phyloP scores from a whole-genome alignment of 768 basidiomycete species.

The Cyclocybe aegerita region DNA sequence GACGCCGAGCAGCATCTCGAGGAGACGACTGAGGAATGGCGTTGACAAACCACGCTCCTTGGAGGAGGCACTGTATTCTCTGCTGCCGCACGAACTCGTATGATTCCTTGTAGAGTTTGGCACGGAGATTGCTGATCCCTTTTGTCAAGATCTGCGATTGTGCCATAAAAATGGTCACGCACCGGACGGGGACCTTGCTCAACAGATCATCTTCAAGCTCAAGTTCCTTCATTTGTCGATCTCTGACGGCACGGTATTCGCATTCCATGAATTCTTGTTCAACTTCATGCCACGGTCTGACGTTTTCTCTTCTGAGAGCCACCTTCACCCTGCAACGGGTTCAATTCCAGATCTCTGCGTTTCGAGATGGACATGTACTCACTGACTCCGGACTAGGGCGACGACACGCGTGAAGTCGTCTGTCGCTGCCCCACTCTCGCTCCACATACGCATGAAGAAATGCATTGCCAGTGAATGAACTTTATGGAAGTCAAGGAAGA shows the following conservation, averaged over 20 bases:
- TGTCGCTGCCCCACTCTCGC: slow-evolving; percentile 74
- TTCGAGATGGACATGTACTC: slow-evolving; percentile 28
- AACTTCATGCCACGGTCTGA: slow-evolving; percentile 80
- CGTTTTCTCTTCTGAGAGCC: slow-evolving; percentile 72
- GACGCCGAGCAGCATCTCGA: slow-evolving; percentile 55
- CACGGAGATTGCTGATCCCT: slow-evolving; percentile 69
- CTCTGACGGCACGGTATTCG: slow-evolving; percentile 84
- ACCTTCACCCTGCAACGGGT: slow-evolving; percentile 60
- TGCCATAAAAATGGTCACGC: slow-evolving; percentile 21
- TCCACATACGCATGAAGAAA: slow-evolving; percentile 94
- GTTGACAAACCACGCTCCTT: slow-evolving; percentile 92
- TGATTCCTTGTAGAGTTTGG: slow-evolving; percentile 86
- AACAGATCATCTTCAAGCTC: slow-evolving; percentile 87
- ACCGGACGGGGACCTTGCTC: slow-evolving; percentile 86
- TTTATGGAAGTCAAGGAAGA: slow-evolving; percentile 81
- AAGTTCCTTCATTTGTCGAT: slow-evolving; percentile 87
- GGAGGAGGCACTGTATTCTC: slow-evolving; percentile 81
- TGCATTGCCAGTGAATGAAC: slow-evolving; percentile 79
- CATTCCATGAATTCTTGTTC: slow-evolving; percentile 78
- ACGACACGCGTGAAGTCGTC: slow-evolving; percentile 80
- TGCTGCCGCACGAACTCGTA: slow-evolving; percentile 89
- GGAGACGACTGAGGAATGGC: slow-evolving; percentile 57
- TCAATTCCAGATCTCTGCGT: neutral
- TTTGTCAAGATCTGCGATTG: slow-evolving; percentile 3
- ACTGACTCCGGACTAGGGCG: slow-evolving; percentile 84